These are phyloP conservation scores for Ceratobasidium sp. DNA, from an alignment of 1,284 basidiomycete genomes.

Conservation along the genomic window DNA sequence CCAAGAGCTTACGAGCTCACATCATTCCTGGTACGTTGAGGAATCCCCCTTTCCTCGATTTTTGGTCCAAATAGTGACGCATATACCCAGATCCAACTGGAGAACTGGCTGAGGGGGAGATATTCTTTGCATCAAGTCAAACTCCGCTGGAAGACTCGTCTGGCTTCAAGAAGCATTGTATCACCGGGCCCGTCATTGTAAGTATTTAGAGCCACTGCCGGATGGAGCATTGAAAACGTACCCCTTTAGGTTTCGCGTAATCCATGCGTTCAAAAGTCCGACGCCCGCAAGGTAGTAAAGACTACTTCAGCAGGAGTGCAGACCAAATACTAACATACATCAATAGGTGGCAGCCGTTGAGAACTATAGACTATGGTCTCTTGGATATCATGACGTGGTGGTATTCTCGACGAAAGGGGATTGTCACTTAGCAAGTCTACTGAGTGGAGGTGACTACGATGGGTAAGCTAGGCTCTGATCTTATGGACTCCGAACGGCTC, in stretches of 20 bases:
- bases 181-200: conserved; percentile 32
- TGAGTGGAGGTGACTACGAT: conserved; percentile 29
- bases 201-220: neutral
- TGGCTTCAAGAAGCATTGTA: conserved; percentile 6
- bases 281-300: conserved; percentile 15
- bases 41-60: neutral
- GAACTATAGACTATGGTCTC: conserved; percentile 20
- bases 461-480: conserved; percentile 22
- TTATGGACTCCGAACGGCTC: neutral
- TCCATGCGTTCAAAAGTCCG: conserved; percentile 34
- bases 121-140: conserved; percentile 46
- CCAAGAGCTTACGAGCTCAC: conserved; percentile 41
- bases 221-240: neutral
- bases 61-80: neutral
- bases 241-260: conserved; percentile 16
- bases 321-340: conserved; percentile 2
- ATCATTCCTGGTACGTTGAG: conserved; percentile 44
- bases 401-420: conserved; percentile 45
- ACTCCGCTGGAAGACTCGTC: neutral
- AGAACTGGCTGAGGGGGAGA: conserved; percentile 43
- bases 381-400: conserved; percentile 39
- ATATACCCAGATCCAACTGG: conserved; percentile 39
- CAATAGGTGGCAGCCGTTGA: conserved; percentile 43
- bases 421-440: conserved; percentile 34
- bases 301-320: neutral